Conservation (phyloP, 2,329 filamentous ascomycete genomes). For the Penicillium olsonii region DNA sequence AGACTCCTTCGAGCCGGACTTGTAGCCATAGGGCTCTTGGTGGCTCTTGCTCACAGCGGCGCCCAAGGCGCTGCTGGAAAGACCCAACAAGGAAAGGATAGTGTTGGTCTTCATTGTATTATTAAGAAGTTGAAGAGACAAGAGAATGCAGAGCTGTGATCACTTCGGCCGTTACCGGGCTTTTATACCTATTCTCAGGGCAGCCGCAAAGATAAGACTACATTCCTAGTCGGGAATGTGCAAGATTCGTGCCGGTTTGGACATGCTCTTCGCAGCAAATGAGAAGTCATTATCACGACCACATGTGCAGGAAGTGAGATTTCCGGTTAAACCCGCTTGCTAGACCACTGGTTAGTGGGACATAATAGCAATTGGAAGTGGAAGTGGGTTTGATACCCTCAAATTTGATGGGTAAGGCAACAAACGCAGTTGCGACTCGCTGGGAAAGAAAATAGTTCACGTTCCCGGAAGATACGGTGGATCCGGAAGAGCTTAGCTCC, state of each 20-base stretch:
- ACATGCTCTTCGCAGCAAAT: neutral
- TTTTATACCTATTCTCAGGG: conserved; percentile 15
- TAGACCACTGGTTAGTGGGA: neutral
- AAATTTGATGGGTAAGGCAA: neutral
- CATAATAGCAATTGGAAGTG: too few relatives aligned
- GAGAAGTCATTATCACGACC: neutral
- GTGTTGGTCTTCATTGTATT: conserved; percentile 23
- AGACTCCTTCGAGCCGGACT: conserved; percentile 32
- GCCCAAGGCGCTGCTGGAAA: conserved; percentile 19
- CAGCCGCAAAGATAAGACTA: neutral
- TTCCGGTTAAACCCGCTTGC: neutral
- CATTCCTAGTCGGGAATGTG: neutral
- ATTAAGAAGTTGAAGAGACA: neutral
- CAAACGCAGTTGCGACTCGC: neutral
- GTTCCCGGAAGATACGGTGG: conserved; percentile 2
- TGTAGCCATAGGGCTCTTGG: conserved; percentile 23
- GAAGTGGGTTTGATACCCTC: neutral
- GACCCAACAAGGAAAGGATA: conserved; percentile 19
- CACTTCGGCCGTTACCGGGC: conserved; percentile 3
- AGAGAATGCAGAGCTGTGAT: conserved; percentile 8
- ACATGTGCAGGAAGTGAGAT: neutral
- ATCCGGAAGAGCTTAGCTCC: neutral
- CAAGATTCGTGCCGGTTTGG: neutral
- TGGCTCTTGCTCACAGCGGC: conserved; percentile 13
- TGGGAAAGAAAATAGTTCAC: neutral